Conservation (phyloP, 176 grass and related monocot species). For the Urochloa ruziziensis region DNA sequence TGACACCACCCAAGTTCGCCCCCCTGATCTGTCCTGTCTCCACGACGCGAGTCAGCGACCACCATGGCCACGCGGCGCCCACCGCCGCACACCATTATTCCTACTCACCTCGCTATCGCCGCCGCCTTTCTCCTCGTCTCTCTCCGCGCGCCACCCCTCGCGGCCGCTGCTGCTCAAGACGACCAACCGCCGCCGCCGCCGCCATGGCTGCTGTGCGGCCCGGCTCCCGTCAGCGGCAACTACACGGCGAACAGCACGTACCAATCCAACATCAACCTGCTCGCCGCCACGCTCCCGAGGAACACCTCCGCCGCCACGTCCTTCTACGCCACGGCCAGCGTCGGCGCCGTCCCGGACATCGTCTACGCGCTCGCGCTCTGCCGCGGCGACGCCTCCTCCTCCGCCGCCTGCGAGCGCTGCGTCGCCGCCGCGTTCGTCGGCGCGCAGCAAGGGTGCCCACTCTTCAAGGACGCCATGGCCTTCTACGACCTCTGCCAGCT, state of each 20-base stretch:
- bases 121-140: neutral
- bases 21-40: neutral
- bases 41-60: no score
- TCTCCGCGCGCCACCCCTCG: neutral
- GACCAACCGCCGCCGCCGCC: no score
- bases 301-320: neutral
- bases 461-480: neutral
- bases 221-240: neutral
- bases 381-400: constrained; percentile 36
- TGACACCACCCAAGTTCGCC: no score
- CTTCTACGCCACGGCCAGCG: neutral
- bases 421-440: neutral
- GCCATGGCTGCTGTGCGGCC: neutral
- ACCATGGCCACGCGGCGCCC: neutral
- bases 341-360: constrained; percentile 14
- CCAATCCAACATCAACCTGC: constrained; percentile 31
- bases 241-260: constrained; percentile 29
- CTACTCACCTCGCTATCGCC: neutral
- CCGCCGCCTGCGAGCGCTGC: constrained; percentile 16
- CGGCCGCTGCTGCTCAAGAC: neutral
- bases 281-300: constrained; percentile 20
- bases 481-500: constrained; percentile 41
- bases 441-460: neutral
- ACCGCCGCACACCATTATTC: no score
- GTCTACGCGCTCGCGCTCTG: constrained; percentile 40